Conservation (phyloP, 2,329 filamentous ascomycete genomes). For the Fusarium sp. region DNA sequence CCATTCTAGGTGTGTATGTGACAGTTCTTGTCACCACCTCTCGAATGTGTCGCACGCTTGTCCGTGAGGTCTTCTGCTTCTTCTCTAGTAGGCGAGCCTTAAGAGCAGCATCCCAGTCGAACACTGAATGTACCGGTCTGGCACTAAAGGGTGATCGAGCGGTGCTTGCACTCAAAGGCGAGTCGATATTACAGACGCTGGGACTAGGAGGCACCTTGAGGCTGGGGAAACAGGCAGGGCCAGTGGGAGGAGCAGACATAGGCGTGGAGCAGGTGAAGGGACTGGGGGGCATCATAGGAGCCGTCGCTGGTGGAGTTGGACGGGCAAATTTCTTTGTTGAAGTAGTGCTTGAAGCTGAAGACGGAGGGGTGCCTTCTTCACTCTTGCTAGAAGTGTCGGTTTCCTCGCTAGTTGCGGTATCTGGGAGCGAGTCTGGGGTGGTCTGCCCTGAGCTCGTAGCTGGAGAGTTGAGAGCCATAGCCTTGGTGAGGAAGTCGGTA, state of each 20-base stretch:
- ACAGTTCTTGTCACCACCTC: conserved; percentile 96
- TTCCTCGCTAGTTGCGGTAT: conserved; percentile 64
- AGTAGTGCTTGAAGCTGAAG: conserved; percentile 51
- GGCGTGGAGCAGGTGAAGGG: conserved; percentile 61
- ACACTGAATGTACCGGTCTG: conserved; percentile 71
- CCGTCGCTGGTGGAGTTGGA: conserved; percentile 47
- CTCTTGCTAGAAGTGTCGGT: conserved; percentile 67
- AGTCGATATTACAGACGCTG: conserved; percentile 71
- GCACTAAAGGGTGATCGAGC: conserved; percentile 79
- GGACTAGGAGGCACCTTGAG: conserved; percentile 83
- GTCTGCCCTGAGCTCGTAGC: conserved; percentile 62
- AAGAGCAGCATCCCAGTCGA: conserved; percentile 80
- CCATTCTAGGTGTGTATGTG: conserved; percentile 87
- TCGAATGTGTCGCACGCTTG: conserved; percentile 75
- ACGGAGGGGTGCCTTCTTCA: conserved; percentile 61
- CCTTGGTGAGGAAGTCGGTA: conserved; percentile 85
- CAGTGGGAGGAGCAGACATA: conserved; percentile 69
- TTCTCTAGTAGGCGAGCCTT: conserved; percentile 72
- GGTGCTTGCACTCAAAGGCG: conserved; percentile 70
- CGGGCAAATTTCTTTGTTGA: conserved; percentile 44
- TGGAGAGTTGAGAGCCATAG: conserved; percentile 79
- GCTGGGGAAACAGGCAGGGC: conserved; percentile 69
- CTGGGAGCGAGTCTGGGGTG: conserved; percentile 60
- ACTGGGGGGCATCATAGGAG: conserved; percentile 56
- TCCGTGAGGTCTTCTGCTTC: conserved; percentile 65